Evolutionary conservation across 306 rosid species (phyloP).

Genomic region (Macrotyloma uniflorum): DNA sequence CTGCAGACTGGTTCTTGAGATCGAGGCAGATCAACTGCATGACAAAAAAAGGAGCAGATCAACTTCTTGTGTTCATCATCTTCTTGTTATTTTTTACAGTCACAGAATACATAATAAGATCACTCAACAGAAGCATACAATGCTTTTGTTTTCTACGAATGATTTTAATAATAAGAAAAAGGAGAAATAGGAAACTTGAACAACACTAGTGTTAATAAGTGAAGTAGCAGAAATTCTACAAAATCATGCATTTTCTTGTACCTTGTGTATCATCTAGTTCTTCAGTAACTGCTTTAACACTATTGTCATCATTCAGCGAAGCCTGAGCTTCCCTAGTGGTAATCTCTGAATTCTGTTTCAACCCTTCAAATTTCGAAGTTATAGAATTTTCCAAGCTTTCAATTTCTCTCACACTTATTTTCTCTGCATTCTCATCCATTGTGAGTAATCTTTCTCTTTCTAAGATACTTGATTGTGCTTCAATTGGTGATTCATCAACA

Average conservation of each 20-base stretch:
- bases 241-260: conserved; percentile 39
- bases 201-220: neutral
- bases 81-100: neutral
- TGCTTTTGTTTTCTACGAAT: conserved; percentile 18
- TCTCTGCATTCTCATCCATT: conserved; percentile 33
- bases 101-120: neutral
- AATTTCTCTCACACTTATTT: conserved; percentile 32
- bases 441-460: conserved; percentile 27
- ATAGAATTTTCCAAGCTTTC: conserved; percentile 41
- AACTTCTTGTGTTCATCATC: no score
- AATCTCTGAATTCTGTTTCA: conserved; percentile 27
- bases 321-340: conserved; percentile 36
- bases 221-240: conserved; percentile 5
- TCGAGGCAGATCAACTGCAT: conserved; percentile 44
- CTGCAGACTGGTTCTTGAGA: conserved; percentile 37
- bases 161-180: conserved; percentile 3
- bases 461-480: conserved; percentile 19
- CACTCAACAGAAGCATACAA: conserved; percentile 3
- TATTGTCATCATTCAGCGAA: conserved; percentile 31
- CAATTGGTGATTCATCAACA: conserved; percentile 19
- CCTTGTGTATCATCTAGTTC: conserved; percentile 52
- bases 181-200: conserved; percentile 11
- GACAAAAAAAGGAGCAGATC: conserved; percentile 1
- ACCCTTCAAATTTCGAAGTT: conserved; percentile 15
- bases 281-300: conserved; percentile 32